These are phyloP conservation scores for Metschnikowia baotianmanensis DNA, from an alignment of 805 yeast species.

Conservation along the genomic window DNA sequence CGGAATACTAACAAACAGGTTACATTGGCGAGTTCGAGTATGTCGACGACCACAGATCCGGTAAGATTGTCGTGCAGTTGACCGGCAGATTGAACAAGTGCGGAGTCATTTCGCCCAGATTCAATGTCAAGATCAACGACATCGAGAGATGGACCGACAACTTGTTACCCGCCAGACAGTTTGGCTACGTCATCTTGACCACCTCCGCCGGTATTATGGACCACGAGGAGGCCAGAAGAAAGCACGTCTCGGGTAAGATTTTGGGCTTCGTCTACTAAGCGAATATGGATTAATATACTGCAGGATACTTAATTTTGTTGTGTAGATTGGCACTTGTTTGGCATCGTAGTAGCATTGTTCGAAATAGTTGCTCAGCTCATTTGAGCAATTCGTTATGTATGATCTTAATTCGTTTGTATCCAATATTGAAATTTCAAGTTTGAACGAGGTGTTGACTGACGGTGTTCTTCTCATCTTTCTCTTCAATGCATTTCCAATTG, in stretches of 20 bases:
- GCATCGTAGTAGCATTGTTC: too few species aligned
- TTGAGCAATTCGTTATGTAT: too few species aligned
- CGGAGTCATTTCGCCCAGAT: slow-evolving; percentile 98
- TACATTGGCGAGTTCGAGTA: slow-evolving; percentile 38
- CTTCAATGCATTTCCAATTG: neutral
- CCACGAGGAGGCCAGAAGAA: slow-evolving; percentile 99
- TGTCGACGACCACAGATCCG: slow-evolving; percentile 37
- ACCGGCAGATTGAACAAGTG: slow-evolving; percentile 62
- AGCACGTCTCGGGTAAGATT: slow-evolving; percentile 98
- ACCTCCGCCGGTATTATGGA: slow-evolving; percentile 99
- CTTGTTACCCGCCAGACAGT: slow-evolving; percentile 98
- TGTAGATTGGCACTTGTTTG: neutral
- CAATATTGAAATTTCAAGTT: neutral
- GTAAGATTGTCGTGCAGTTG: slow-evolving; percentile 37
- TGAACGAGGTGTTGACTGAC: neutral
- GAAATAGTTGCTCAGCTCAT: too few species aligned
- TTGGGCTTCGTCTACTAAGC: slow-evolving; percentile 92
- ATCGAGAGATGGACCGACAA: slow-evolving; percentile 98
- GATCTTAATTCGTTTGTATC: too few species aligned
- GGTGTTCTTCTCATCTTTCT: neutral
- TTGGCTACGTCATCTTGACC: slow-evolving; percentile 96
- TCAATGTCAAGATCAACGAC: slow-evolving; percentile 92
- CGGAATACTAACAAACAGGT: slow-evolving; percentile 24
- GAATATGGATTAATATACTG: neutral
- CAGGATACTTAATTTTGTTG: neutral